These are phyloP conservation scores for Dittrichia graveolens DNA, from an alignment of 129 eudicot species.

Conservation along the genomic window DNA sequence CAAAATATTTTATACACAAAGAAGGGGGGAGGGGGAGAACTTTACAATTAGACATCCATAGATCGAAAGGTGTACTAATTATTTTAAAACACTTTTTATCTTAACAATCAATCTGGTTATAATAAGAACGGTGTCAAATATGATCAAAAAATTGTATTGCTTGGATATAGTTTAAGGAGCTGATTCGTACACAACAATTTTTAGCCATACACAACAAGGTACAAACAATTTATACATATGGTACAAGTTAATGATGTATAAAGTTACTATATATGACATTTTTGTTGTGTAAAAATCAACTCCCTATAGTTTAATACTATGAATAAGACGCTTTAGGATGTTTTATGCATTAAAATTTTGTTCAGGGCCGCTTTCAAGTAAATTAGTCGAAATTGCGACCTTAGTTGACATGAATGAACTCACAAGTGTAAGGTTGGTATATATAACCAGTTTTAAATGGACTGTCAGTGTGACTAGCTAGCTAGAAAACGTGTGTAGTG, in stretches of 20 bases:
- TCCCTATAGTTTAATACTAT: not conserved
- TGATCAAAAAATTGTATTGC: not conserved
- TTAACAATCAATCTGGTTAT: not conserved
- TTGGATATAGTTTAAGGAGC: not conserved
- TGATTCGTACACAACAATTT: no score
- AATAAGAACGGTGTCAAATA: not conserved
- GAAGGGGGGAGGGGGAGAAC: no score
- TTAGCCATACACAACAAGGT: no score
- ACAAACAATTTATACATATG: no score
- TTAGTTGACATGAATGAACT: conserved; percentile 4
- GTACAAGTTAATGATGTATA: no score
- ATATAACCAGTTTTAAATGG: not conserved
- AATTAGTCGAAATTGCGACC: not conserved
- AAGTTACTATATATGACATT: no score
- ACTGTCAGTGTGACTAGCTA: not conserved
- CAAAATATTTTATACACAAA: not conserved
- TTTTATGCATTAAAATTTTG: not conserved
- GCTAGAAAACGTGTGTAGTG: not conserved
- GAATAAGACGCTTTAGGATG: not conserved
- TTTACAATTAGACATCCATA: not conserved
- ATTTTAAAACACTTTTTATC: not conserved
- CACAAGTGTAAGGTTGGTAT: not conserved
- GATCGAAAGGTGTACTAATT: not conserved
- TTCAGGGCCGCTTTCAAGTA: not conserved
- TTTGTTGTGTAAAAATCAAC: no score